Conservation (phyloP, 2,329 filamentous ascomycete genomes). For the Claviceps digitariae region DNA sequence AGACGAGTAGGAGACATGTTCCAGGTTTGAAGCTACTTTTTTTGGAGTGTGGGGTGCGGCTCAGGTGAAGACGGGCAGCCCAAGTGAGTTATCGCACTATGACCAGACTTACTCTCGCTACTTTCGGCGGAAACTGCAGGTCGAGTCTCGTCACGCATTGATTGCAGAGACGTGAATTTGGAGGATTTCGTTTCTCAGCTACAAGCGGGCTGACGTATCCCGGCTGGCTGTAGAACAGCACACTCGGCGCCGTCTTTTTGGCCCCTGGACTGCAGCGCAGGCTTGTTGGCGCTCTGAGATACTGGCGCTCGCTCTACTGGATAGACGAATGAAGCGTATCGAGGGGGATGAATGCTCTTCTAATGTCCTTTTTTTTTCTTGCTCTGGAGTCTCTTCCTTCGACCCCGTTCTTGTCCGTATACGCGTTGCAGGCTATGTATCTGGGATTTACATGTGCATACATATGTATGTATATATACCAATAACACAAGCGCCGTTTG, state of each 20-base stretch:
- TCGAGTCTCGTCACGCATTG: background rate
- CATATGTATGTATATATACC: background rate
- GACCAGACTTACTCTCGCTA: slow-evolving; percentile 3
- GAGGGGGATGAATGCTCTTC: background rate
- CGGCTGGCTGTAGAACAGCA: slow-evolving; percentile 11
- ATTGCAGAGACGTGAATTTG: background rate
- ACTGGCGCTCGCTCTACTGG: slow-evolving; percentile 16
- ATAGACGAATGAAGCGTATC: background rate
- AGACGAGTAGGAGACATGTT: no score
- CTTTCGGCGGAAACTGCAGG: background rate
- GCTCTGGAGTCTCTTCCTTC: background rate
- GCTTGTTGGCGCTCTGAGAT: slow-evolving; percentile 15
- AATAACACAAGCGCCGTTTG: background rate
- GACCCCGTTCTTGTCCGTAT: background rate
- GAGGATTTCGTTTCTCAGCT: background rate
- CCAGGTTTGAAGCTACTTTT: no score
- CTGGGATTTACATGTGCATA: no score
- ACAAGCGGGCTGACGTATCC: slow-evolving; percentile 9
- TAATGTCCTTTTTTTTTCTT: background rate
- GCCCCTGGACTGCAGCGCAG: slow-evolving; percentile 11
- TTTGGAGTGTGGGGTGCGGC: background rate
- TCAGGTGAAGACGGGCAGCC: slow-evolving; percentile 1
- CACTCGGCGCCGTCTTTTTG: slow-evolving; percentile 6
- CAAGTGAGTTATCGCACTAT: slow-evolving; percentile 14
- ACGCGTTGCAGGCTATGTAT: background rate